These are phyloP conservation scores for Atkinsonella hypoxylon DNA, from an alignment of 2,329 filamentous ascomycete genomes.

Conservation along the genomic window DNA sequence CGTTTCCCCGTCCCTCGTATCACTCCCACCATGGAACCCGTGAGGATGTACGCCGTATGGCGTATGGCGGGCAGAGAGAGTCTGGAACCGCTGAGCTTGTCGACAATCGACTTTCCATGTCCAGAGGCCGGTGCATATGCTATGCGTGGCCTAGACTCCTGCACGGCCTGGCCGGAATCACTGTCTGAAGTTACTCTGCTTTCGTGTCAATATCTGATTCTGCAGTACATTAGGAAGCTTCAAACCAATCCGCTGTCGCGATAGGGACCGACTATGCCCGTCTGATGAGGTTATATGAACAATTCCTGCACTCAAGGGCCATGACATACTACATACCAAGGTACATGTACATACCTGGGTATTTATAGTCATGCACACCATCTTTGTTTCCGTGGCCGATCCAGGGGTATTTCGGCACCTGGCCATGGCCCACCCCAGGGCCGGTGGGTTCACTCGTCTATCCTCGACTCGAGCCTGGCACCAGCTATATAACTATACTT, in stretches of 20 bases:
- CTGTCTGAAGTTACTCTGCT: not conserved
- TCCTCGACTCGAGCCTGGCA: not conserved
- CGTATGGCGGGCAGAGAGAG: no score
- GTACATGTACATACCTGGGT: no score
- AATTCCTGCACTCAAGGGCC: not conserved
- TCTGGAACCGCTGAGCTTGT: not conserved
- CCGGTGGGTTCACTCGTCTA: not conserved
- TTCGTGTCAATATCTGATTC: not conserved
- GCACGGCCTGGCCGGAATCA: slow-evolving; percentile 3
- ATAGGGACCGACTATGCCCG: not conserved
- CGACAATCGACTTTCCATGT: not conserved
- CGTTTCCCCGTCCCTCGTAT: not conserved
- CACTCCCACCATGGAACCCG: not conserved
- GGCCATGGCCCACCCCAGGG: not conserved
- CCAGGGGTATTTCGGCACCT: not conserved
- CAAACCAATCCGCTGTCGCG: not conserved
- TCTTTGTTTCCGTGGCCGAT: not conserved
- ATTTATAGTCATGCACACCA: not conserved
- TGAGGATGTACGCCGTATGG: no score
- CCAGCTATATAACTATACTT: no score
- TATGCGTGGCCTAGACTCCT: not conserved
- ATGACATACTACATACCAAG: not conserved
- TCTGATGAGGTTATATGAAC: not conserved
- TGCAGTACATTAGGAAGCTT: not conserved
- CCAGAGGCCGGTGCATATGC: not conserved